phyloP scores from a whole-genome alignment of 306 rosid genomes.

The Gynostemma pentaphyllum region DNA sequence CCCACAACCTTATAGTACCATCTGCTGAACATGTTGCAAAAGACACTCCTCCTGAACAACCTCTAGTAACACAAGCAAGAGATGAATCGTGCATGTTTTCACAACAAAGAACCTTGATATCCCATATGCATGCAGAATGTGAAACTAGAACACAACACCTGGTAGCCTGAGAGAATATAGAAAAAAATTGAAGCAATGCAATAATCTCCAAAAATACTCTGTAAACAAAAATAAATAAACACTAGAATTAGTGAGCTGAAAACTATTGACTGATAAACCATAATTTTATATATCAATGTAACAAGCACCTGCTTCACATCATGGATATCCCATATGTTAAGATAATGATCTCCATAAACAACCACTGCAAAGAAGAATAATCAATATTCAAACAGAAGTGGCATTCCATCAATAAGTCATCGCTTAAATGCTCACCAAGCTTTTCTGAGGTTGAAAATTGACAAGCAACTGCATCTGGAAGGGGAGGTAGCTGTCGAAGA shows the following conservation, averaged over 20 bases:
- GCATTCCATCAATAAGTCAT: background rate
- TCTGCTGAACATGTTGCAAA: constrained; percentile 78
- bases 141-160: constrained; percentile 60
- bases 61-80: constrained; percentile 70
- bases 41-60: constrained; percentile 67
- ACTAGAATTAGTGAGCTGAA: background rate
- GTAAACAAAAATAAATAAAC: background rate
- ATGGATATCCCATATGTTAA: constrained; percentile 59
- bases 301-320: constrained; percentile 53
- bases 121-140: constrained; percentile 81
- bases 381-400: background rate
- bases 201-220: constrained; percentile 2
- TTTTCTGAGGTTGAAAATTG: constrained; percentile 53
- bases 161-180: constrained; percentile 33
- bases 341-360: constrained; percentile 52
- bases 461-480: constrained; percentile 75
- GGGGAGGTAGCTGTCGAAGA: constrained; percentile 21
- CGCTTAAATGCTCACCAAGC: constrained; percentile 43
- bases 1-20: constrained; percentile 77
- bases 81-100: constrained; percentile 65
- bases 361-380: constrained; percentile 42
- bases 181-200: constrained; percentile 6
- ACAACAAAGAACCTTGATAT: constrained; percentile 69
- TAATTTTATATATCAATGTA: background rate
- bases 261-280: background rate